Evolutionary conservation across 176 grass and related monocot species (phyloP), one percentile per base, ranked within the genome.

Genomic region (Alopecurus myosuroides): DNA sequence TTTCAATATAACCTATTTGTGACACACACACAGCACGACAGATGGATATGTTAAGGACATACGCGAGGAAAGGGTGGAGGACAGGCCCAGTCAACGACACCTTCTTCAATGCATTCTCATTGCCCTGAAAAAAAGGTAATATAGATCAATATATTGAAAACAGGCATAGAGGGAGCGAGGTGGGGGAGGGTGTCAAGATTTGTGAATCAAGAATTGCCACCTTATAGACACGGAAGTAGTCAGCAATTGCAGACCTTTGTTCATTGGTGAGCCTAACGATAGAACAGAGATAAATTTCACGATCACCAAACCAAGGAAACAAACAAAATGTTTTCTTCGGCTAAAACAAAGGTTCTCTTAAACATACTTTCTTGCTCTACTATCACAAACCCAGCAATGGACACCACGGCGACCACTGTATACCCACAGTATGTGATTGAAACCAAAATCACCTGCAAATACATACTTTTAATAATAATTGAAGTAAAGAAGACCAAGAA

Each of bases 361-460:
- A 23, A 10, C 77, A 52, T 86, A 98, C 97, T 85, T 98, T 94
- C 97, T 95, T 76, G 93, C 93, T 90, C 79, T 91, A 37, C 78
- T 88, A 87, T 98, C 97, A 84, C 97, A 98, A 53, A 98, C 93
- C 97, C 97, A 98, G 84, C 97, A 98, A 85, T 98, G 97, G 33
- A 98, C 97, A 85, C 97, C 93, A 85, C 93, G 97, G 33, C 91
- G 87, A 6, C 93, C 97, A 94, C 97, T 95, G 78, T 94, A 98
- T 50, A 92, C 93, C 97, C 97, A 98, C 58, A 96, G 44, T 83
- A 98, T 98, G 85, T 98, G 97, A 81, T 77, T 96, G 84, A 98
- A 98, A 70, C 93, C 89, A 87, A 98, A 98, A 94, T 95, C 93
- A 84, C 94, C 93, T 98, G 86, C 56, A 89, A 82, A 74, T 17